Base-by-base conservation (phyloP, 768 basidiomycete genomes). In the Stropharia rugosoannulata region DNA sequence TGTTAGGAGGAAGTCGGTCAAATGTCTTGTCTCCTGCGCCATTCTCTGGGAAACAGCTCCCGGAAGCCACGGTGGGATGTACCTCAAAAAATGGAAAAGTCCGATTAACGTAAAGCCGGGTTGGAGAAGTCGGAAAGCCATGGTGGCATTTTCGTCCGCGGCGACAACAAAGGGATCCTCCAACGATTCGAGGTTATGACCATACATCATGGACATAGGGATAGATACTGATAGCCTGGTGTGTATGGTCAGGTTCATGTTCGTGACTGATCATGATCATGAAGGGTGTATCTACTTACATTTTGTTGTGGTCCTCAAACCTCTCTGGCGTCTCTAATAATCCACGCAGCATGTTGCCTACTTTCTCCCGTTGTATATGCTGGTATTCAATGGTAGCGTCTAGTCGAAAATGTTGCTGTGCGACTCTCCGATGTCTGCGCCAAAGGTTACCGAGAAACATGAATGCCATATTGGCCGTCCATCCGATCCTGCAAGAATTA, bases 391-490 rank as follows among this genome's bases (percentile, higher is more conserved):
- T 12, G 35, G 64, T 55, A 0, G 66, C 67, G 2, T 63, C 63
- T 27, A 55, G 64, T 42, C 64, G 62, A 56, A 75, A 66, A 12
- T 60, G 57, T 19, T 75, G 70, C 44, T 74, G 73, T 56, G 70
- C 69, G n/a, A 70, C 59, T 38, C 68, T 69, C 29, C 75, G 63
- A 42, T 74, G 70, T 25, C 61, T 63, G 9, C 75, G 63, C 77
- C 76, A 78, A 43, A 48, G 56, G 1, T 71, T 54, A 1, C 71
- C 73, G 48, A 76, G 74, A 2, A 55, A 67, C 57, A 73, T 65
- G 37, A 71, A 59, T n/a, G 65, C 73, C 5, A 71, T 55, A 45
- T 72, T 73, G 43, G 64, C 68, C 25, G 70, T 70, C 68, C 73
- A 76, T n/a, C 69, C 72, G 62, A 73, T 65, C 18, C 54, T 65